phyloP scores from a whole-genome alignment of 2,329 filamentous ascomycete genomes.

The Amylocarpus encephaloides region DNA sequence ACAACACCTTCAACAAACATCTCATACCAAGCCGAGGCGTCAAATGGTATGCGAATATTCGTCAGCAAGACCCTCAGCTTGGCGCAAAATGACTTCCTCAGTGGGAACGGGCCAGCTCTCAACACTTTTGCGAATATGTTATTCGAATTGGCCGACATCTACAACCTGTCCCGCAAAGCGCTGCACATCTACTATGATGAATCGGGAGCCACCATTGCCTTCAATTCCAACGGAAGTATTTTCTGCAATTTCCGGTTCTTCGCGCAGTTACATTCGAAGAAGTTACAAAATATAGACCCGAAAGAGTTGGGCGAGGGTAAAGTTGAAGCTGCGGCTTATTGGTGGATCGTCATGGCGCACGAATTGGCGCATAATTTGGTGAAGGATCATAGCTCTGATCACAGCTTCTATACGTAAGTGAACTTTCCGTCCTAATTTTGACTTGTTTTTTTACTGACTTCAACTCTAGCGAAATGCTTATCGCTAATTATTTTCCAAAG shows the following conservation, averaged over 20 bases:
- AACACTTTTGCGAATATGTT: slow-evolving; percentile 65
- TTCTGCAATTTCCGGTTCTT: slow-evolving; percentile 95
- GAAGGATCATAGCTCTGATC: slow-evolving; percentile 65
- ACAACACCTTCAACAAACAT: slow-evolving; percentile 68
- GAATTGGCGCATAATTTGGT: slow-evolving; percentile 95
- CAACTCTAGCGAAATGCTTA: slow-evolving; percentile 60
- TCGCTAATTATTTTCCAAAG: slow-evolving; percentile 68
- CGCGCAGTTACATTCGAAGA: slow-evolving; percentile 62
- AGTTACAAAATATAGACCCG: slow-evolving; percentile 34
- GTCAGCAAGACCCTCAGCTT: slow-evolving; percentile 49
- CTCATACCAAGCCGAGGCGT: slow-evolving; percentile 60
- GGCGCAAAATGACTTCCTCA: slow-evolving; percentile 52
- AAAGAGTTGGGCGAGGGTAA: slow-evolving; percentile 37
- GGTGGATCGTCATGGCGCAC: slow-evolving; percentile 94
- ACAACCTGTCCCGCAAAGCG: slow-evolving; percentile 59
- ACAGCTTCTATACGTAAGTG: slow-evolving; percentile 74
- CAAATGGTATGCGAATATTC: slow-evolving; percentile 69
- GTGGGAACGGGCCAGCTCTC: slow-evolving; percentile 53
- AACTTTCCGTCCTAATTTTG: neutral
- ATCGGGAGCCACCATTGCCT: slow-evolving; percentile 75
- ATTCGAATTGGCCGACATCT: slow-evolving; percentile 63
- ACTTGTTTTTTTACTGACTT: neutral
- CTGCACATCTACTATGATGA: slow-evolving; percentile 87
- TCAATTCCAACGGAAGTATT: slow-evolving; percentile 79
- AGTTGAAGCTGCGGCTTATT: slow-evolving; percentile 71